Conservation (phyloP, 768 basidiomycete genomes). For the Xanthoconium purpureum region DNA sequence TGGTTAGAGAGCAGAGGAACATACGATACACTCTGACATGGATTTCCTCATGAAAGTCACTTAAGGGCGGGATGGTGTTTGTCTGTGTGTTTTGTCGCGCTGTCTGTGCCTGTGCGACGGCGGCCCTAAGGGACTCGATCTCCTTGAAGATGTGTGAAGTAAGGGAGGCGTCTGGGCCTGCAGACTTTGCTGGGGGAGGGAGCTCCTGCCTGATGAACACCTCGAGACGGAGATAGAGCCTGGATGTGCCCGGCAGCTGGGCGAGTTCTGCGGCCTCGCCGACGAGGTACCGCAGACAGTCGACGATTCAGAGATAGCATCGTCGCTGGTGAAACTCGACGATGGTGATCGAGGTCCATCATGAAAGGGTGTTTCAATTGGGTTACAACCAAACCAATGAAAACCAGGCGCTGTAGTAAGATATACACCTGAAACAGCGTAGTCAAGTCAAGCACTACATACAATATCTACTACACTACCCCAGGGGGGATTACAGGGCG, state of each 20-base stretch:
- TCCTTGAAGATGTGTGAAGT: conserved; percentile 58
- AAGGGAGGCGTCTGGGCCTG: conserved; percentile 43
- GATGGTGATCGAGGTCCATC: no score
- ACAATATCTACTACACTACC: no score
- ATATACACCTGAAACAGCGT: no score
- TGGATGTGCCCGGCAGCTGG: conserved; percentile 40
- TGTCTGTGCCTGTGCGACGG: conserved; percentile 51
- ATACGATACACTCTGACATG: no score
- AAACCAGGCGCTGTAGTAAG: no score
- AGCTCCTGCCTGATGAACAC: conserved; percentile 57
- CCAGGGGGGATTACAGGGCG: no score
- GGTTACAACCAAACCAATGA: no score
- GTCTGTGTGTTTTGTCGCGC: conserved; percentile 58
- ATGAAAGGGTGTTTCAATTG: no score
- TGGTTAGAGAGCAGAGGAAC: no score
- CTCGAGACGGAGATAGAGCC: conserved; percentile 50
- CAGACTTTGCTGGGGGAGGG: conserved; percentile 35
- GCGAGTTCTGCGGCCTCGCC: conserved; percentile 56
- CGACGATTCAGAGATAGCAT: no score
- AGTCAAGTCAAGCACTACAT: no score
- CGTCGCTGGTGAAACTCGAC: conserved; percentile 68
- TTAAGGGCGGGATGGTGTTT: conserved; percentile 55
- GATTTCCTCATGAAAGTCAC: no score
- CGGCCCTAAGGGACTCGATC: conserved; percentile 55
- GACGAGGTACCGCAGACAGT: conserved; percentile 67